A percentile compares a stretch with the other conserved stretches of the same genome.
phyloP scores from a whole-genome alignment of 768 basidiomycete genomes.

The Austroboletus festivus region DNA sequence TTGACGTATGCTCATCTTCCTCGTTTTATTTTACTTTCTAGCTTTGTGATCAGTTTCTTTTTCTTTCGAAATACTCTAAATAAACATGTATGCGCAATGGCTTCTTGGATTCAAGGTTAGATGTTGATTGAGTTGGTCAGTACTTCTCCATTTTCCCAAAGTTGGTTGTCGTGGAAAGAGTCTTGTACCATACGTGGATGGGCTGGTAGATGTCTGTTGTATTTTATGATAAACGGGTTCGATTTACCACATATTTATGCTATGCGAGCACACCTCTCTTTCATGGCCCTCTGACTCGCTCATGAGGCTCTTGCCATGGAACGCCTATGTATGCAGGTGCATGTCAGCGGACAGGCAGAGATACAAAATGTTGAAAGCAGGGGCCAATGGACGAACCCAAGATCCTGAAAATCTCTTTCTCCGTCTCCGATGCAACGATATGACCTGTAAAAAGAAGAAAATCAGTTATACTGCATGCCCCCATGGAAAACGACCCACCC shows the following conservation, averaged over 20 bases:
- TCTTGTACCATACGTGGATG: no score
- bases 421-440: constrained; percentile 77
- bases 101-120: no score
- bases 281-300: constrained; percentile 50
- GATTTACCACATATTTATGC: neutral
- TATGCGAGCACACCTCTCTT: neutral
- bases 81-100: no score
- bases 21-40: no score
- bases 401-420: constrained; percentile 80
- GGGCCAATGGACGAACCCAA: constrained; percentile 39
- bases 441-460: constrained; percentile 40
- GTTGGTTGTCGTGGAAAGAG: no score
- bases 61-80: no score
- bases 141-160: no score
- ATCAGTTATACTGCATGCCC: neutral
- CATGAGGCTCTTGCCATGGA: constrained; percentile 80
- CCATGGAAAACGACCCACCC: constrained; percentile 38
- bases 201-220: no score
- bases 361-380: neutral
- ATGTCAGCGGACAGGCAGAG: neutral
- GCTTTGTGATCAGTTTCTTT: no score
- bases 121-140: no score
- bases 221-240: no score
- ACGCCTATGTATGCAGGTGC: constrained; percentile 43
- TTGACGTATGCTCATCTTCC: no score